Percentiles rank a stretch among this genome's conserved stretches.
Evolutionary conservation across 169 alveolate genomes (phyloP).

Genomic region (Plasmodium gaboni): DNA sequence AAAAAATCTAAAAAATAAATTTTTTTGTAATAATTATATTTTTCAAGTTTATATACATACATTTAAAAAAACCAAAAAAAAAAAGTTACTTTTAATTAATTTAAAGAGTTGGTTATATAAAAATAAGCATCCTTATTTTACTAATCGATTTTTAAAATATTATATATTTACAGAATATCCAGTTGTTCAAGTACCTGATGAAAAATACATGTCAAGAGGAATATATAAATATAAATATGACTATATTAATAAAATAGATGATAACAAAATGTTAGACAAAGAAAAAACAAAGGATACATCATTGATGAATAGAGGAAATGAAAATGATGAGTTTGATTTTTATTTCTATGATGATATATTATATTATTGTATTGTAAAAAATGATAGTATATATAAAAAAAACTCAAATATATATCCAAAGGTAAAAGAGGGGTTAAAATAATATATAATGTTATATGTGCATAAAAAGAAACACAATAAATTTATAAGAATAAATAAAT

Average conservation of each 20-base stretch:
- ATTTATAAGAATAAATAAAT: too few species aligned
- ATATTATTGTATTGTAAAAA: slow-evolving; percentile 55
- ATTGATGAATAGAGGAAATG: neutral
- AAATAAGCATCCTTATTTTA: slow-evolving; percentile 49
- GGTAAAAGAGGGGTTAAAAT: slow-evolving; percentile 10
- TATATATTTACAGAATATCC: slow-evolving; percentile 21
- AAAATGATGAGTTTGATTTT: slow-evolving; percentile 3
- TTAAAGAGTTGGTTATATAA: slow-evolving; percentile 62
- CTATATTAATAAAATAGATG: neutral
- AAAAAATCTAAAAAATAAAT: slow-evolving; percentile 18
- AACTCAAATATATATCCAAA: slow-evolving; percentile 46
- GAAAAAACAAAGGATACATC: neutral
- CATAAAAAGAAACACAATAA: too few species aligned
- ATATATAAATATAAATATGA: slow-evolving; percentile 13
- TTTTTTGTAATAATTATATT: slow-evolving; percentile 27
- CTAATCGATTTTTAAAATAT: slow-evolving; percentile 20
- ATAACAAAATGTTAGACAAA: neutral
- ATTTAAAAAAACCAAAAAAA: slow-evolving; percentile 46
- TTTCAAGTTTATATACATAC: slow-evolving; percentile 40
- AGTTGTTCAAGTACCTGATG: neutral
- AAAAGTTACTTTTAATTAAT: slow-evolving; percentile 52
- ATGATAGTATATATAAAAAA: slow-evolving; percentile 49
- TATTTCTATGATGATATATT: slow-evolving; percentile 37
- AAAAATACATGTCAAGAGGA: slow-evolving; percentile 1
- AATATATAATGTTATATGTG: neutral